Percentiles rank a stretch among this genome's conserved stretches.
Conservation (phyloP, 2,329 filamentous ascomycete genomes). For the Aureobasidium subglaciale region DNA sequence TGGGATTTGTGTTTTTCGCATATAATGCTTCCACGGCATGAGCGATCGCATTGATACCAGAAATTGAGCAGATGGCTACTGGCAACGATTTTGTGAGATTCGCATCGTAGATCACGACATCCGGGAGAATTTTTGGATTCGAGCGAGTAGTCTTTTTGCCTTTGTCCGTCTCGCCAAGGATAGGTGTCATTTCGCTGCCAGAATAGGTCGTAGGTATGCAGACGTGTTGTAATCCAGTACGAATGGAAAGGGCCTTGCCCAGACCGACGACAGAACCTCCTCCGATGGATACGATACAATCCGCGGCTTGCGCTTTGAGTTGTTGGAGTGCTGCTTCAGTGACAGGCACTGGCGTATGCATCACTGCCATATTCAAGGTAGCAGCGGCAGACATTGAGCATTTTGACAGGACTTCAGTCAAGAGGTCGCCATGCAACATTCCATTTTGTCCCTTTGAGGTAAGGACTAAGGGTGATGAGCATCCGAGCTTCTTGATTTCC, state of each 20-base stretch:
- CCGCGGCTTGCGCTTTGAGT: conserved; percentile 39
- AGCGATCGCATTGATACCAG: conserved; percentile 59
- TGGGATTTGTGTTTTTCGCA: conserved; percentile 53
- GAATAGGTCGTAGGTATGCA: conserved; percentile 32
- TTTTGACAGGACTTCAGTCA: conserved; percentile 24
- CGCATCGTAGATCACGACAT: conserved; percentile 58
- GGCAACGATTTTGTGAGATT: conserved; percentile 56
- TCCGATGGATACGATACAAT: conserved; percentile 52
- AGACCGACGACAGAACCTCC: conserved; percentile 57
- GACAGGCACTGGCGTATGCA: conserved; percentile 55
- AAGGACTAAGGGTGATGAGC: conserved; percentile 48
- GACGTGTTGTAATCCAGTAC: conserved; percentile 29
- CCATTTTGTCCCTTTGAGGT: conserved; percentile 38
- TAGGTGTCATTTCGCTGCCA: conserved; percentile 54
- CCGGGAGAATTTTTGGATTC: conserved; percentile 54
- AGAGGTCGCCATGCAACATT: conserved; percentile 32
- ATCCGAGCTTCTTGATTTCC: conserved; percentile 39
- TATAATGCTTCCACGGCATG: conserved; percentile 61
- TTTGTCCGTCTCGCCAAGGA: conserved; percentile 54
- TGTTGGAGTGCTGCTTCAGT: conserved; percentile 51
- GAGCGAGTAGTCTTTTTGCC: conserved; percentile 51
- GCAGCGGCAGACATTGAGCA: conserved; percentile 33
- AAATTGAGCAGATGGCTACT: conserved; percentile 45
- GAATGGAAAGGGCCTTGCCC: conserved; percentile 31
- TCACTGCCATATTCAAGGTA: conserved; percentile 50